These are phyloP conservation scores for Botryosphaeria dothidea DNA, from an alignment of 2,329 filamentous ascomycete genomes.

Conservation along the genomic window DNA sequence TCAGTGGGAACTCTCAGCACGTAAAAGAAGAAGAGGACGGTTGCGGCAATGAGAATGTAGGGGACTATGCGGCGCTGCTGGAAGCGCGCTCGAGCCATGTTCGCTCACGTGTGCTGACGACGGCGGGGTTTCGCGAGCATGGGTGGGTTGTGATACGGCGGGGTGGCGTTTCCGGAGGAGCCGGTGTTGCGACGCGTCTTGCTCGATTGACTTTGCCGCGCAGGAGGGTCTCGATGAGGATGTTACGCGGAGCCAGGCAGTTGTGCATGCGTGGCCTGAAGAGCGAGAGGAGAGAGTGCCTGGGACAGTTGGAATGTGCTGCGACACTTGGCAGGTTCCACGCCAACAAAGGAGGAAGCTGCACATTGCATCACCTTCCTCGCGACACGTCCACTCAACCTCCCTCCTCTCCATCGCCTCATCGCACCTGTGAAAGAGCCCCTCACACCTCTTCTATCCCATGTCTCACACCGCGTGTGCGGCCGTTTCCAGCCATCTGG, in stretches of 20 bases:
- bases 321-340: slow-evolving; percentile 6
- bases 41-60: slow-evolving; percentile 35
- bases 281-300: background rate
- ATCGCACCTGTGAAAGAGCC: too few relatives aligned
- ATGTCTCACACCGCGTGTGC: too few relatives aligned
- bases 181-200: background rate
- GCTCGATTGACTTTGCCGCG: background rate
- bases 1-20: slow-evolving; percentile 34
- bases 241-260: background rate
- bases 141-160: background rate
- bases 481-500: background rate
- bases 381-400: background rate
- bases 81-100: slow-evolving; percentile 42
- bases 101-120: slow-evolving; percentile 1
- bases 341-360: background rate
- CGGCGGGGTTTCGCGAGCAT: background rate
- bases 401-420: background rate
- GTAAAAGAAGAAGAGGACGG: slow-evolving; percentile 39
- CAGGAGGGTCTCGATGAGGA: background rate
- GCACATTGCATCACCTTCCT: too few relatives aligned
- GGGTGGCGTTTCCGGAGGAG: background rate
- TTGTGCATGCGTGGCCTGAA: background rate
- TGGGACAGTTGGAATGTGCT: background rate
- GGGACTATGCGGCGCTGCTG: slow-evolving; percentile 35
- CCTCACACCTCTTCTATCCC: too few relatives aligned